These are phyloP conservation scores for Ciborinia camelliae DNA, from an alignment of 2,329 filamentous ascomycete species.

Conservation along the genomic window DNA sequence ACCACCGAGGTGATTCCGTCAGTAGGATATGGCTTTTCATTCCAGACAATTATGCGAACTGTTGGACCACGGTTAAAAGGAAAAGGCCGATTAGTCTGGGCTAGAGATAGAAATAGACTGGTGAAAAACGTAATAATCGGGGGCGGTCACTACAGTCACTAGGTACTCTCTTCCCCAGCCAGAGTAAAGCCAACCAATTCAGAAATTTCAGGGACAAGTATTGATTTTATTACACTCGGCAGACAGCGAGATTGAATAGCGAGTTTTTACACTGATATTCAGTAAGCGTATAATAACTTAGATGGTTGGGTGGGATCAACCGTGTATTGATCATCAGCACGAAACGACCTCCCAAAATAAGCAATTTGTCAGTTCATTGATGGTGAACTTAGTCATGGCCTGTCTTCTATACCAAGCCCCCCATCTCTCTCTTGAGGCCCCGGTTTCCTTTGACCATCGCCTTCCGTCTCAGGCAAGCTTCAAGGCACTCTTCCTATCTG, in stretches of 20 bases:
- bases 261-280: background rate
- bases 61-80: background rate
- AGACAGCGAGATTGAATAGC: background rate
- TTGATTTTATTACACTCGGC: background rate
- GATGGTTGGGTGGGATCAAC: background rate
- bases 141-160: no score
- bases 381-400: background rate
- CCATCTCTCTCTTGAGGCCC: background rate
- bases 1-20: no score
- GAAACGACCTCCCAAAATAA: background rate
- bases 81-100: background rate
- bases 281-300: background rate
- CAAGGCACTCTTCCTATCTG: slow-evolving; percentile 34
- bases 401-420: background rate
- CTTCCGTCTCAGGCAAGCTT: background rate
- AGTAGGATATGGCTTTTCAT: background rate
- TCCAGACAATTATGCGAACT: background rate
- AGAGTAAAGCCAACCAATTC: background rate
- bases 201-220: background rate
- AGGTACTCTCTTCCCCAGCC: no score
- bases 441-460: background rate
- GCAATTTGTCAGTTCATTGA: background rate
- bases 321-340: background rate
- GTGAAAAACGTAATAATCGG: background rate
- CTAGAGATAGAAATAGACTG: background rate